These are phyloP conservation scores for Mycena filopes DNA, from an alignment of 768 basidiomycete species.

Conservation along the genomic window DNA sequence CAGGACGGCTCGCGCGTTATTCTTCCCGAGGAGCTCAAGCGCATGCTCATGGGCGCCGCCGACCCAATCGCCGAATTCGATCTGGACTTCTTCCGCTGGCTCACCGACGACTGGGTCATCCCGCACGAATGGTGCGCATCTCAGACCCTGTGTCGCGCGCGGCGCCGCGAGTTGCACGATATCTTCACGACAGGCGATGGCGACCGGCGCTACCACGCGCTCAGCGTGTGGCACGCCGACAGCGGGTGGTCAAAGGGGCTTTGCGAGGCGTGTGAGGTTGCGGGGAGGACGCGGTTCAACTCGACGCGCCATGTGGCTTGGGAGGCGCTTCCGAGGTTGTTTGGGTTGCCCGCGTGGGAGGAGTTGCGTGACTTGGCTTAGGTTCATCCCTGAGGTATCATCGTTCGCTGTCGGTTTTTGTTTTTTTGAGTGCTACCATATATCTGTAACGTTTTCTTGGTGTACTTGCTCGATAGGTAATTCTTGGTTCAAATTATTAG, in stretches of 20 bases:
- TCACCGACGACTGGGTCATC: background rate
- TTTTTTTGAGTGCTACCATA: too few relatives aligned
- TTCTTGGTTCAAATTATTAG: too few relatives aligned
- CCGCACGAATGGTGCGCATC: background rate
- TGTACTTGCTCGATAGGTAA: too few relatives aligned
- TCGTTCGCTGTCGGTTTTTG: too few relatives aligned
- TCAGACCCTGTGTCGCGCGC: background rate
- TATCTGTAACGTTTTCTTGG: too few relatives aligned
- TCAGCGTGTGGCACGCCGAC: background rate
- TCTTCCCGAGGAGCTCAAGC: background rate
- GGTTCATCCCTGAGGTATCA: too few relatives aligned
- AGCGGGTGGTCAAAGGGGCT: background rate
- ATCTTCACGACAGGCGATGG: background rate
- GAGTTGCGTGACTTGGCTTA: conserved; percentile 17
- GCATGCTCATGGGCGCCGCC: background rate
- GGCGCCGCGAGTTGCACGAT: background rate
- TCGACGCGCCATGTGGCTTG: background rate
- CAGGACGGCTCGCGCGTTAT: background rate
- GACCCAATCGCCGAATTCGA: background rate
- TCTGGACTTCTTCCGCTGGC: background rate
- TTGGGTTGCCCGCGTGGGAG: conserved; percentile 17
- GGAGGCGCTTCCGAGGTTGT: conserved; percentile 18
- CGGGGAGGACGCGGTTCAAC: background rate
- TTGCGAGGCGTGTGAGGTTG: background rate
- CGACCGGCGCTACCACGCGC: background rate